Conservation (phyloP, 2,329 filamentous ascomycete genomes). For the Pseudogymnoascus sp. region DNA sequence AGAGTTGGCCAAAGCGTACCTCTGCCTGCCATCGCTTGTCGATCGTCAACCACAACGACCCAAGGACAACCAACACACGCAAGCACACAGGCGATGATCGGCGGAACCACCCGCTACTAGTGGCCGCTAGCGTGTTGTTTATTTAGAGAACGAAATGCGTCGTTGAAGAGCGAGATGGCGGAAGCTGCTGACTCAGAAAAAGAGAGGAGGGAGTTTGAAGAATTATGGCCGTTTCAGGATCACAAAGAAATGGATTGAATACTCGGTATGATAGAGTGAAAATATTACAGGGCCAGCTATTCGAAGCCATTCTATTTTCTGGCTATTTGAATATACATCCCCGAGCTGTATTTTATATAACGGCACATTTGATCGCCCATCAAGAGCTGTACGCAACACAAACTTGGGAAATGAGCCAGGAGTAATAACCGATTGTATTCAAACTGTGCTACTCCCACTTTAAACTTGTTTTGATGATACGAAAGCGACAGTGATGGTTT, state of each 20-base stretch:
- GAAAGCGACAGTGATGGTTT: not conserved
- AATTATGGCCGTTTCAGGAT: constrained; percentile 18
- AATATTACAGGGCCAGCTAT: not conserved
- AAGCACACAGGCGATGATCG: not conserved
- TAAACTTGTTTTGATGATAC: not conserved
- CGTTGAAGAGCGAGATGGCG: constrained; percentile 17
- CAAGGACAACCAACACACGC: too few relatives aligned
- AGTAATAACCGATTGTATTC: not conserved
- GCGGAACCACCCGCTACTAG: not conserved
- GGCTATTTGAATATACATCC: not conserved
- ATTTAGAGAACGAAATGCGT: not conserved
- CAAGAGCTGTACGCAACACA: not conserved
- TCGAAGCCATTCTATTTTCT: not conserved
- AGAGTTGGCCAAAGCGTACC: too few relatives aligned
- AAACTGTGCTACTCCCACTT: not conserved
- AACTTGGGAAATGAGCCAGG: not conserved
- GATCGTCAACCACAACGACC: too few relatives aligned
- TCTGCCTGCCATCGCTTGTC: too few relatives aligned
- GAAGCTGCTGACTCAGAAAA: constrained; percentile 18
- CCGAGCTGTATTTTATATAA: not conserved
- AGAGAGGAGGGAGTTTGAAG: constrained; percentile 16
- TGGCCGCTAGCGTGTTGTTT: constrained; percentile 1
- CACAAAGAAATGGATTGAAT: constrained; percentile 19
- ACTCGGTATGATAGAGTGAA: not conserved
- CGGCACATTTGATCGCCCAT: not conserved